Conservation (phyloP, 2,329 filamentous ascomycete genomes). For the Aspergillus sp. region DNA sequence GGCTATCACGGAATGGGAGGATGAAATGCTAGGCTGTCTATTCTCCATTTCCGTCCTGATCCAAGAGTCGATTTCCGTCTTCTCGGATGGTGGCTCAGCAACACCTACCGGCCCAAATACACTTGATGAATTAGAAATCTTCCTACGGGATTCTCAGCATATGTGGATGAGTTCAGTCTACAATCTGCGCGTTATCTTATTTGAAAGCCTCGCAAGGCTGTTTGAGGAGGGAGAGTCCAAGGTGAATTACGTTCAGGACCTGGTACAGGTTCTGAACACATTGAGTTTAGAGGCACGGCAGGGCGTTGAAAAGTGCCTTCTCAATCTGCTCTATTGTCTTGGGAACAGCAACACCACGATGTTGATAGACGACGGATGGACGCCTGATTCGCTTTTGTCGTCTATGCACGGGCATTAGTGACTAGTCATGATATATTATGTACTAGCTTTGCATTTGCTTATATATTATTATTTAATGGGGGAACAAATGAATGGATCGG, state of each 20-base stretch:
- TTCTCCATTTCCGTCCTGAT: constrained; percentile 21
- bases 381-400: constrained; percentile 24
- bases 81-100: background rate
- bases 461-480: background rate
- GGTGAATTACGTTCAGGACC: constrained; percentile 16
- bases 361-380: constrained; percentile 20
- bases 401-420: constrained; percentile 18
- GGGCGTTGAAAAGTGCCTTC: constrained; percentile 25
- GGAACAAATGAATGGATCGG: too few species aligned
- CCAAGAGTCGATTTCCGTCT: constrained; percentile 19
- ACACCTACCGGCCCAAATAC: background rate
- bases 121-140: constrained; percentile 11
- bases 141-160: background rate
- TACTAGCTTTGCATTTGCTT: background rate
- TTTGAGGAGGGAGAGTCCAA: constrained; percentile 10
- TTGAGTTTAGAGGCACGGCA: constrained; percentile 24
- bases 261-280: constrained; percentile 18
- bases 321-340: constrained; percentile 21
- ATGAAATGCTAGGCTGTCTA: constrained; percentile 16
- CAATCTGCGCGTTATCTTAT: constrained; percentile 12
- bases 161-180: constrained; percentile 15
- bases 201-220: constrained; percentile 9
- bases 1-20: background rate
- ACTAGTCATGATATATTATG: too few species aligned
- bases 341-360: constrained; percentile 3